phyloP scores from a whole-genome alignment of 2,329 filamentous ascomycete species.

The Colletotrichum liriopes region DNA sequence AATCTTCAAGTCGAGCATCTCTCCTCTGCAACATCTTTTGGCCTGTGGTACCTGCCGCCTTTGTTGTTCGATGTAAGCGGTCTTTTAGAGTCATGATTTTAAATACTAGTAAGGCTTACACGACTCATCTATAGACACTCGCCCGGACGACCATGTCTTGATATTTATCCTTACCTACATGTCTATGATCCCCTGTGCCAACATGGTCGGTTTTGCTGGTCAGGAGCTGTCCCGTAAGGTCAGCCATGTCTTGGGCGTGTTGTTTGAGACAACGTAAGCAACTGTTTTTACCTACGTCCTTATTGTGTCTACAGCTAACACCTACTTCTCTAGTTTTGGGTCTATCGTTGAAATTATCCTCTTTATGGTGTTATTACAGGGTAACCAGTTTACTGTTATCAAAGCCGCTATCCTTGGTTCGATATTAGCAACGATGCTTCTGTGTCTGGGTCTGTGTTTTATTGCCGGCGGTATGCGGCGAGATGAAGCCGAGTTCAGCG shows the following conservation, averaged over 20 bases:
- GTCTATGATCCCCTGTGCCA: constrained; percentile 84
- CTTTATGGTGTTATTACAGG: constrained; percentile 80
- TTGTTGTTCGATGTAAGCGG: constrained; percentile 67
- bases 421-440: constrained; percentile 84
- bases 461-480: constrained; percentile 80
- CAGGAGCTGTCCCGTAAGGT: constrained; percentile 76
- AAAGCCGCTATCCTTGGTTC: constrained; percentile 88
- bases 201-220: constrained; percentile 82
- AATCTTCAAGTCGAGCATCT: constrained; percentile 75
- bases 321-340: constrained; percentile 63
- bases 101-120: constrained; percentile 5
- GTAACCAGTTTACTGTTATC: constrained; percentile 76
- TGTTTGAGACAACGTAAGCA: constrained; percentile 70
- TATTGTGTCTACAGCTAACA: constrained; percentile 45
- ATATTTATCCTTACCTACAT: constrained; percentile 82
- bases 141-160: constrained; percentile 68
- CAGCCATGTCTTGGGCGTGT: constrained; percentile 78
- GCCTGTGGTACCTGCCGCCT: constrained; percentile 82
- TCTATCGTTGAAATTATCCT: constrained; percentile 87
- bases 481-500: constrained; percentile 80
- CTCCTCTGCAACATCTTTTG: constrained; percentile 79
- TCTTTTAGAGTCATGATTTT: too few species aligned
- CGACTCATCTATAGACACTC: background rate
- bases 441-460: constrained; percentile 87
- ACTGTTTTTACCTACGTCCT: background rate